Evolutionary conservation across 345 rosid genomes (phyloP), one percentile per base, ranked within the genome.

Genomic region (Gossypium mustelinum): DNA sequence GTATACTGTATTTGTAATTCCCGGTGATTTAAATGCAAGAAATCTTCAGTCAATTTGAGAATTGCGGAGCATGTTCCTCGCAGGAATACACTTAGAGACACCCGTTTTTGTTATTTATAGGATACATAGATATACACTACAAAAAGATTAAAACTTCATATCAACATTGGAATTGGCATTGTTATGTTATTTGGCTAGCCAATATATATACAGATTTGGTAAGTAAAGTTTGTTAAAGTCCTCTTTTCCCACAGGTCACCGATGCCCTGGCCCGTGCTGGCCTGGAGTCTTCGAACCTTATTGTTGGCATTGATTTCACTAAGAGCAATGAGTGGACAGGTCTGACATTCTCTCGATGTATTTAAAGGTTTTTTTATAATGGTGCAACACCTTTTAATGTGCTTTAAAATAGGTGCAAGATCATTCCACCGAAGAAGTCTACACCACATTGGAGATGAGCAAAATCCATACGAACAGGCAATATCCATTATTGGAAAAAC

Each of bases 301-400:
- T 90, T 67, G 90, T 90, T 51, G 96, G 93, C 64, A 89, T 90
- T 75, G 96, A 90, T 81, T 89, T 90, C 88, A 89, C 96, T 25
- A 90, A 89, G 81, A 90, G 96, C 85, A 90, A 90, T 39, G 96
- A 90, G 70, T 90, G 96, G 96, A 90, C 93, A 83, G 96, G 96
- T 87, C 77, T 51, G 65, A 24, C 59, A 65, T 43, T 44, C 25
- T 25, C 51, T 68, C 29, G 56, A 67, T 22, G 18, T 3, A 47
- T 67, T 39, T 63, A 9, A 62, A 62, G 47, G 0, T 16, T n/a
- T 25, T 57, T 5, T 43, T 18, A 14, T 12, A 29, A 14, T 6
- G 18, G 47, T 63, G 20, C 39, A 34, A 34, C 63, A 39, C 0
- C 0, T 39, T 41, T 43, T 41, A 3, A 41, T 41, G 69, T 64